Evolutionary conservation across 192 early-diverging fungal species (phyloP), one percentile per base, ranked within the genome.

Genomic region (Phlyctochytrium arcticum): DNA sequence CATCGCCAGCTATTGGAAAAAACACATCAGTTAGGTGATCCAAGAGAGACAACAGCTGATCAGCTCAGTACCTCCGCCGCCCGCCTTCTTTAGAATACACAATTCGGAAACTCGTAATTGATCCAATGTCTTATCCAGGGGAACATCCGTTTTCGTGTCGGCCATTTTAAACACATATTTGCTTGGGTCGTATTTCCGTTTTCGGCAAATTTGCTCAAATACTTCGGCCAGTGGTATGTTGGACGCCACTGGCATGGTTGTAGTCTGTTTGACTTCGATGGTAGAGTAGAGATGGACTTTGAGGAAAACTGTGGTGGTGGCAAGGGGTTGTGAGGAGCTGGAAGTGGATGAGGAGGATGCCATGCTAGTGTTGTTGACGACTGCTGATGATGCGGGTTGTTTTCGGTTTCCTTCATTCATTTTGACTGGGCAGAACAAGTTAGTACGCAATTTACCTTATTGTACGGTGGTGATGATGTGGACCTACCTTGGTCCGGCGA

Each of bases 161-260:
- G 89, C 87, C 71, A 95, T 85, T 44, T 89, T 89, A 19, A 99
- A 78, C 7, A 92, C 88, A 67, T 95, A 98, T 34, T 94, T 83
- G 32, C 86, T 86, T 9, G 87, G 79, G 37, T 93, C 83, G 60
- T 96, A 85, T 71, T 91, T 92, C 47, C 93, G 83, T 67, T 96
- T 96, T 29, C 76, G 72, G 62, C 95, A 98, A 36, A 99, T 90
- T 6, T 80, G 71, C 5, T 92, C 85, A 48, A 98, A 86, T 15
- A 95, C 88, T 46, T 89, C 87, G 24, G 80, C 80, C 44, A 99
- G 82, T 17, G 88, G 83, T 63, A 86, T 88, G 55, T 84, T 80
- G 9, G 81, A 72, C 39, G 82, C 69, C 9, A 93, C 83, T 39
- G 86, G 87, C 9, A 98, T 85, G 1, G 92, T 96, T 1, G 94